Evolutionary conservation across 2,329 filamentous ascomycete species (phyloP).

Genomic region (Colletotrichum scovillei): DNA sequence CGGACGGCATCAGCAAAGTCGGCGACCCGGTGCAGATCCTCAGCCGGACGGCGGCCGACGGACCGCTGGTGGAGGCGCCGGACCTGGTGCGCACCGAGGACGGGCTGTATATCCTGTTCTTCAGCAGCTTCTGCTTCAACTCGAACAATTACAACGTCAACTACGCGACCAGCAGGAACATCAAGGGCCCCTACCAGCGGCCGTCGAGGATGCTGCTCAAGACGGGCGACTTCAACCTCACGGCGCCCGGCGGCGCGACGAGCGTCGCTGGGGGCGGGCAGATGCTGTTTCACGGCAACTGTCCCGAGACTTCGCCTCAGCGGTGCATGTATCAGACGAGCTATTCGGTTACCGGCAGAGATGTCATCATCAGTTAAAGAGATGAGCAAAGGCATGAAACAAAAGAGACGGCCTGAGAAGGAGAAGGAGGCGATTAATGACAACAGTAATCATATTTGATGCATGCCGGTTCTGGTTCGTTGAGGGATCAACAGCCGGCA

Average conservation of each 20-base stretch:
- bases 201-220: conserved; percentile 46
- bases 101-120: conserved; percentile 70
- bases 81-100: conserved; percentile 57
- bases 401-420: background rate
- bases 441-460: background rate
- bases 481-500: background rate
- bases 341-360: conserved; percentile 29
- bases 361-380: conserved; percentile 29
- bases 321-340: conserved; percentile 50
- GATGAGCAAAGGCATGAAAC: too few relatives aligned
- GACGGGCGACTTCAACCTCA: conserved; percentile 50
- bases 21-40: conserved; percentile 62
- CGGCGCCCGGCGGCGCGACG: conserved; percentile 54
- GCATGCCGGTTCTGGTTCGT: background rate
- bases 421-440: background rate
- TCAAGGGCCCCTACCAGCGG: conserved; percentile 52
- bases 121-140: conserved; percentile 69
- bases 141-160: conserved; percentile 67
- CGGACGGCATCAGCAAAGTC: conserved; percentile 63
- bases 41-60: conserved; percentile 56
- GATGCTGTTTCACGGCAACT: conserved; percentile 52
- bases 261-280: conserved; percentile 43
- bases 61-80: conserved; percentile 72
- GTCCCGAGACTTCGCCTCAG: conserved; percentile 38
- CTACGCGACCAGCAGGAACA: conserved; percentile 61